A percentile compares a stretch with the other conserved stretches of the same genome.
Conservation (phyloP, 495 filamentous ascomycete genomes). For the Hapsidospora chrysogenum region DNA sequence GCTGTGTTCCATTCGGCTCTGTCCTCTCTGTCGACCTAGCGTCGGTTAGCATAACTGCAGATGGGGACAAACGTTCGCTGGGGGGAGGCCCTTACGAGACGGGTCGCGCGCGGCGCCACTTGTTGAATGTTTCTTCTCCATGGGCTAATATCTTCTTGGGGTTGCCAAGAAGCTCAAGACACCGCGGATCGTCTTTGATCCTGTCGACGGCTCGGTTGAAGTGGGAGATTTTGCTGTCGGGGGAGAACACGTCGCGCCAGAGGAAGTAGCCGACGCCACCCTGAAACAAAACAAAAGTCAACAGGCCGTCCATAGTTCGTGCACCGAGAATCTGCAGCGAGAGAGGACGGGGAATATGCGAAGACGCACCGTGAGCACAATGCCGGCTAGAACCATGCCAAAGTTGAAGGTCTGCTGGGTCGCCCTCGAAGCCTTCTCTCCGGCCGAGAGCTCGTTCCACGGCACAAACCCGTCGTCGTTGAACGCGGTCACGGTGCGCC, state of each 20-base stretch:
- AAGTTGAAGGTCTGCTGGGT: slow-evolving; percentile 87
- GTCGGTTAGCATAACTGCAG: background rate
- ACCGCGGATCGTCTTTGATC: slow-evolving; percentile 54
- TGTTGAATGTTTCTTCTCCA: slow-evolving; percentile 67
- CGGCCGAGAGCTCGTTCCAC: slow-evolving; percentile 56
- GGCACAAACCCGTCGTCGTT: slow-evolving; percentile 68
- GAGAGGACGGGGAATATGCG: background rate
- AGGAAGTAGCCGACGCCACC: slow-evolving; percentile 61
- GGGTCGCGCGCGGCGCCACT: slow-evolving; percentile 71
- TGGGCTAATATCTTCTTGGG: slow-evolving; percentile 61
- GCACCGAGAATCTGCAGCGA: background rate
- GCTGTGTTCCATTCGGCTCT: slow-evolving; percentile 61
- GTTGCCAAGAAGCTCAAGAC: slow-evolving; percentile 58
- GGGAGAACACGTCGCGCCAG: slow-evolving; percentile 73
- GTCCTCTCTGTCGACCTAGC: slow-evolving; percentile 44
- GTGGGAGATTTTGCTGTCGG: slow-evolving; percentile 68
- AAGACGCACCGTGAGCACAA: slow-evolving; percentile 49
- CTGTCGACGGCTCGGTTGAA: slow-evolving; percentile 78
- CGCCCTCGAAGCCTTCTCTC: slow-evolving; percentile 71
- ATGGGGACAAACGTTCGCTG: no score
- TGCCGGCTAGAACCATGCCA: slow-evolving; percentile 54
- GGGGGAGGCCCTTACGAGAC: slow-evolving; percentile 72
- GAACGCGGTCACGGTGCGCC: slow-evolving; percentile 58
- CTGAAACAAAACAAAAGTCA: slow-evolving; percentile 22
- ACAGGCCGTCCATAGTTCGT: no score